Base-by-base conservation (phyloP, 139 green algal species). In the Chlorella vulgaris region DNA sequence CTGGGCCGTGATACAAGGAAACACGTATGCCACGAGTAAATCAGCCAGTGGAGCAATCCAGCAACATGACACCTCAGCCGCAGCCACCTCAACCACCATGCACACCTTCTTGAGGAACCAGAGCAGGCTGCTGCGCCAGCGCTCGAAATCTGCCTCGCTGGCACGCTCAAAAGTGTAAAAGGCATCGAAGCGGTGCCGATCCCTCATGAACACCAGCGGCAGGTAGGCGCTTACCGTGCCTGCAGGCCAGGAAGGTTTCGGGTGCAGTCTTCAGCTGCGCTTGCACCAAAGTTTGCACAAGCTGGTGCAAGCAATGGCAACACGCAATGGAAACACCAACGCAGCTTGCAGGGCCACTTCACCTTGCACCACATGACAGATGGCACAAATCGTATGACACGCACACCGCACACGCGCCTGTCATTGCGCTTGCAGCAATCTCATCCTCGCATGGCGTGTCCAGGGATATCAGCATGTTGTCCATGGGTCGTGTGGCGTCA, bases 401-500 rank as follows among this genome's bases (percentile, higher is more conserved):
- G n/a, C n/a, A n/a, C n/a, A 69, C n/a, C 61, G n/a, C 28, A 36
- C 61, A 10, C 33, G 33, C 51, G 77, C 78, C 77, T n/a, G 71
- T 88, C 8, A 95, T 78, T 18, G 78, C 35, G 60, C 85, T 91
- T 31, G 79, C 81, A 1, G 90, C 91, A 1, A 94, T 87, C 68
- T 95, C 91, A 69, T 95, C 91, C 69, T 95, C 91, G 55, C 74
- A 79, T 0, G 90, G 88, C 4, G 85, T 74, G 28, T 85, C 73
- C 47, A 88, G 88, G 36, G 40, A 43, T 2, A 94, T 74, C 6
- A 69, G 42, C 88, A 94, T 93, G 68, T 78, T 76, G 84, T 95
- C 92, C 92, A 95, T 95, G 28, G 92, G 92, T 13, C 92, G 82
- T 7, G 78, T 91, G 3, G 53, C n/a, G 71, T 85, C 86, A 65